Evolutionary conservation across 2,329 filamentous ascomycete genomes (phyloP), one percentile per base, ranked within the genome.

Genomic region (Dryadomyces quercus-mongolicae): DNA sequence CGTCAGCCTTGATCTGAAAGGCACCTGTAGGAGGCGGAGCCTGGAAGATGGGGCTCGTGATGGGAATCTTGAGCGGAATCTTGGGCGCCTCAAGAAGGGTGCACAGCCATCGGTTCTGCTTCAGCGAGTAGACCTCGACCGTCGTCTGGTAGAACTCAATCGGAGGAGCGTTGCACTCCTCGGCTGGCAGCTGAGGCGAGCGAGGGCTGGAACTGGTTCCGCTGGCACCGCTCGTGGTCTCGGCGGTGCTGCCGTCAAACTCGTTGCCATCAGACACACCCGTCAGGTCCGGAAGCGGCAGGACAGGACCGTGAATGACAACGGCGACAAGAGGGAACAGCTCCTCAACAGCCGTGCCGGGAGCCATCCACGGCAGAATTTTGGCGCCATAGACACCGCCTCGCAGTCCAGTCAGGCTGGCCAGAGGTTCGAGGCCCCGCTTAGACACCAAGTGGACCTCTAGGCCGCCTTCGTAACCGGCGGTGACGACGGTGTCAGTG

Each of bases 111-210:
- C 80, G 76, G 61, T 83, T 84, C n/a, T 84, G 87, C 61, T 80
- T 82, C 56, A 97, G 71, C 1, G 91, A 96, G 67, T 92, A 95
- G 0, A 97, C 74, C 61, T 96, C 89, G 6, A 95, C 88, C 0
- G 85, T 85, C 0, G 91, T 96, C 67, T 95, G 90, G 63, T 92
- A 94, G 49, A 77, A 76, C 51, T 80, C 77, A 56, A 83, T 69
- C 53, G 66, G 62, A 54, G 66, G 62, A 54, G 62, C 10, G 10
- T 3, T 60, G 45, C 59, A 62, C 9, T 60, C 54, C 18, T 51
- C 56, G 21, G 25, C 6, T 10, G 52, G 48, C 9, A 52, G 44
- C 10, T 31, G 49, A 12, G 31, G 48, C n/a, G 34, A 40, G 10
- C 15, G 56, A 44, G 21, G 38, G 21, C 20, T 53, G 44, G 9